A percentile compares a stretch with the other conserved stretches of the same genome.
phyloP scores from a whole-genome alignment of 1,284 basidiomycete genomes.

The Melampsora americana region DNA sequence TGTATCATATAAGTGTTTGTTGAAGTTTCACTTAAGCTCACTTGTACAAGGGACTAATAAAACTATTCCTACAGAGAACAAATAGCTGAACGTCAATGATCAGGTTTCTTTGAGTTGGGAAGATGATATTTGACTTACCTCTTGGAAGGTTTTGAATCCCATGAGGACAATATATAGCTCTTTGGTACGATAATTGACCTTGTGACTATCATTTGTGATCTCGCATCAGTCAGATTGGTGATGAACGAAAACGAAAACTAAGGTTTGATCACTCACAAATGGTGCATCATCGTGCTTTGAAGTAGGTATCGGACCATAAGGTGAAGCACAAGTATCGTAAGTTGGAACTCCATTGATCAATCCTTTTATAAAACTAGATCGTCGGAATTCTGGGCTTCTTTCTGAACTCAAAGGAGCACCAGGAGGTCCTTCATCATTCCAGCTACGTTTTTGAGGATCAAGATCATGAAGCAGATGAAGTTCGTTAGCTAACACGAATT shows the following conservation, averaged over 20 bases:
- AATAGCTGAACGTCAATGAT: background rate
- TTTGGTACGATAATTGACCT: slow-evolving; percentile 14
- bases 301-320: slow-evolving; percentile 10
- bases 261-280: background rate
- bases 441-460: too few species aligned
- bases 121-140: background rate
- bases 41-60: slow-evolving; percentile 13
- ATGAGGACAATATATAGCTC: slow-evolving; percentile 2
- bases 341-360: slow-evolving; percentile 3
- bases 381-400: too few species aligned
- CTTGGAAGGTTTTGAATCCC: background rate
- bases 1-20: background rate
- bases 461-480: too few species aligned
- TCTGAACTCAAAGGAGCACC: too few species aligned
- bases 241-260: background rate
- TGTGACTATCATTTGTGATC: slow-evolving; percentile 11
- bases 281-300: background rate
- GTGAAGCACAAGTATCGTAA: slow-evolving; percentile 4
- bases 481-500: too few species aligned
- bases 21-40: background rate
- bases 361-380: background rate
- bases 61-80: slow-evolving; percentile 5
- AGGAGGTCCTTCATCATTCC: too few species aligned
- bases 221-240: too few species aligned
- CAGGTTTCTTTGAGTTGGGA: background rate